These are phyloP conservation scores for Tylopilus sp. DNA, from an alignment of 768 basidiomycete genomes.

Conservation along the genomic window DNA sequence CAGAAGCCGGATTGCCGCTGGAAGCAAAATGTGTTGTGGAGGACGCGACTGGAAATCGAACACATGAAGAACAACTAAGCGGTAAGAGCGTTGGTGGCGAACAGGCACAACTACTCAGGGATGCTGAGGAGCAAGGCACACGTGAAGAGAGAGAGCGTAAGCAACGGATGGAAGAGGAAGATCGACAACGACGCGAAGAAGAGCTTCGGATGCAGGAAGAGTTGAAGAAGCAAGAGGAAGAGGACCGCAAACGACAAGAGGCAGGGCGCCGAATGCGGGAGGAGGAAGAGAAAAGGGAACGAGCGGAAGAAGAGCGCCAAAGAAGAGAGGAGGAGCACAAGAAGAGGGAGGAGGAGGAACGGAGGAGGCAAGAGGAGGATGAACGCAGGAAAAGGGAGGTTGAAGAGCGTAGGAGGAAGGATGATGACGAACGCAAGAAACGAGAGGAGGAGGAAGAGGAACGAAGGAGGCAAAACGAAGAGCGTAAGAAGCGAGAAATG, in stretches of 20 bases:
- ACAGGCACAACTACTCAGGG: neutral
- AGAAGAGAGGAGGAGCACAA: neutral
- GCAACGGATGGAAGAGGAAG: constrained; percentile 1
- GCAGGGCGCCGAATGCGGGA: neutral
- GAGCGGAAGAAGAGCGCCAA: constrained; percentile 15
- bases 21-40: neutral
- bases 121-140: neutral
- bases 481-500: constrained; percentile 3
- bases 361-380: neutral
- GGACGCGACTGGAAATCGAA: too few species aligned
- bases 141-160: neutral
- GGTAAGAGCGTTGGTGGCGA: constrained; percentile 9
- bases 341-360: neutral
- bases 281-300: constrained; percentile 20
- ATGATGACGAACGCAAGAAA: constrained; percentile 21
- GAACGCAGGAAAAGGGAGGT: constrained; percentile 24
- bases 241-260: neutral
- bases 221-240: neutral
- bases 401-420: constrained; percentile 43
- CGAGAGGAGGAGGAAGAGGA: constrained; percentile 20
- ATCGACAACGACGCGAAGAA: constrained; percentile 1
- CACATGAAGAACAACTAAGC: constrained; percentile 15
- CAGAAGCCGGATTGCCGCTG: neutral
- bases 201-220: constrained; percentile 2
- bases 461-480: constrained; percentile 18